Evolutionary conservation across 129 eudicot genomes (phyloP).

Genomic region (Flaveria trinervia): DNA sequence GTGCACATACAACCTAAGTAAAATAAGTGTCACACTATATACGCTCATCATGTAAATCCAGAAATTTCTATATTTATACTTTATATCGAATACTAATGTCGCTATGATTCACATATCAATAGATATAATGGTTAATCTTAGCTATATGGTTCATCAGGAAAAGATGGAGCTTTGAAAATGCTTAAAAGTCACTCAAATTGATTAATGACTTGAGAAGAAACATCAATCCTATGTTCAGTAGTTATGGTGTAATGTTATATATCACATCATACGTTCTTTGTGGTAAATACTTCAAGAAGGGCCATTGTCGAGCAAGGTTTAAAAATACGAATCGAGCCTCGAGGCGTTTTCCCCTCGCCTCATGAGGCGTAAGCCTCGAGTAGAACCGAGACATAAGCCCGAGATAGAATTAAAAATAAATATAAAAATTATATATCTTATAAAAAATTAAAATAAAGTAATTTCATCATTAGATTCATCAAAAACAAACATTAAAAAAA

Average conservation of each 20-base stretch:
- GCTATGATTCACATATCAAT: constrained; percentile 17
- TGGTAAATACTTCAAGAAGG: constrained; percentile 1
- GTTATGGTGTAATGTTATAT: background rate
- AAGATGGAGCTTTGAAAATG: constrained; percentile 9
- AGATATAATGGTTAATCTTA: background rate
- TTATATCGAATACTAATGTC: constrained; percentile 5
- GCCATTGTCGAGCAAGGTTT: background rate
- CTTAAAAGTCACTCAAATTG: constrained; percentile 3
- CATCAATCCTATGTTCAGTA: background rate
- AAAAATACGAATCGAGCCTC: too few relatives aligned
- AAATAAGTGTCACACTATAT: background rate
- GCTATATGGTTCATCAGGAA: constrained; percentile 18
- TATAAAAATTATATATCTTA: too few relatives aligned
- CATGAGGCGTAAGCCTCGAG: too few relatives aligned
- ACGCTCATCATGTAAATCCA: constrained; percentile 11
- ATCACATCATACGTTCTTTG: constrained; percentile 11
- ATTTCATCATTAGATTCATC: too few relatives aligned
- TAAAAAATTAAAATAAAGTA: too few relatives aligned
- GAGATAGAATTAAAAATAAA: too few relatives aligned
- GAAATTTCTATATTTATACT: background rate
- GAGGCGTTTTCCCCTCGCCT: too few relatives aligned
- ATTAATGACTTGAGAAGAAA: background rate
- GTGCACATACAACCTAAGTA: constrained; percentile 4
- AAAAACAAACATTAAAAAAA: too few relatives aligned
- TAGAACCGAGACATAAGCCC: too few relatives aligned